Evolutionary conservation across 2,329 filamentous ascomycete species (phyloP).

Genomic region (Beauveria pseudobassiana): DNA sequence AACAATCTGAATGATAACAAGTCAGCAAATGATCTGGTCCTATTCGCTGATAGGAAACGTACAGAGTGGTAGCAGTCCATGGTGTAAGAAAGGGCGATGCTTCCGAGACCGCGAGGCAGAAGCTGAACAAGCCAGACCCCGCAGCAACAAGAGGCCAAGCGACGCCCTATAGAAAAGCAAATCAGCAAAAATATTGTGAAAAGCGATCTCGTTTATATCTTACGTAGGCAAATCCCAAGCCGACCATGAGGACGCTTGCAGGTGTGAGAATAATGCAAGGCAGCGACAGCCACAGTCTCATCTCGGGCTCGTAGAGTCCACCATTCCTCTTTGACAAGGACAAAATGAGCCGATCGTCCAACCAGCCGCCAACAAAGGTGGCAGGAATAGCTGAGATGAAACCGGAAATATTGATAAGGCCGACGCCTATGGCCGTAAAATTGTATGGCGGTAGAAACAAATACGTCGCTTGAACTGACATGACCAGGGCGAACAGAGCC

Average conservation of each 20-base stretch:
- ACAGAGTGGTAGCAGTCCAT: constrained; percentile 11
- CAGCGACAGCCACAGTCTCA: constrained; percentile 29
- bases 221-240: constrained; percentile 3
- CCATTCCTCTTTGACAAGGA: constrained; percentile 26
- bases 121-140: constrained; percentile 6
- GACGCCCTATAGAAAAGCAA: not conserved
- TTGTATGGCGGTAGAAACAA: constrained; percentile 28
- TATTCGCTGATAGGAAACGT: not conserved
- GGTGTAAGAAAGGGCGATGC: constrained; percentile 8
- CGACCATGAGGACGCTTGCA: not conserved
- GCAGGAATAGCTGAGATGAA: constrained; percentile 33
- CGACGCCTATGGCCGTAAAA: constrained; percentile 29
- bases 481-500: constrained; percentile 28
- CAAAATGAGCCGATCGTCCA: constrained; percentile 30
- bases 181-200: not conserved
- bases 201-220: not conserved
- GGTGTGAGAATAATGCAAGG: not conserved
- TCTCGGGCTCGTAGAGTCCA: constrained; percentile 37
- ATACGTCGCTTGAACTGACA: constrained; percentile 17
- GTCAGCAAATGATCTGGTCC: not conserved
- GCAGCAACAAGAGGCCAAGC: constrained; percentile 5
- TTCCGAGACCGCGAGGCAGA: not conserved
- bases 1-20: not conserved
- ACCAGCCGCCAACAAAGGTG: constrained; percentile 22
- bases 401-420: constrained; percentile 29